Evolutionary conservation across 164 flowering plant species (phyloP), one percentile per base, ranked within the genome.

Genomic region (Dillenia turbinata): DNA sequence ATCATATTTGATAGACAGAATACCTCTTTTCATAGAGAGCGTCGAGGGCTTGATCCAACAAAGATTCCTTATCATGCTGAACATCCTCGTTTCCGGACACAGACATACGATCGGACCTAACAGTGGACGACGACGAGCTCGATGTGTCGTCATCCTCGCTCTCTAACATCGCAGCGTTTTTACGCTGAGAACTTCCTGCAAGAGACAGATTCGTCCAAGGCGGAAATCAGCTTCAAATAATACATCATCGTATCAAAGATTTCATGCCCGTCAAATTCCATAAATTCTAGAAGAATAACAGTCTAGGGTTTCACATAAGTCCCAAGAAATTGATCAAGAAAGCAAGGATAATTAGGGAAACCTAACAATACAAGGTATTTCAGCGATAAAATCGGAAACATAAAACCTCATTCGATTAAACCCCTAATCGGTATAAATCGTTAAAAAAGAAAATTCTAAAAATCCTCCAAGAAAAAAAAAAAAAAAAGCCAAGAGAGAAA

Each of bases 11-110:
- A 14, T 5, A n/a, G 50, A 22, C n/a, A 10, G 9, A 48, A 43
- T 74, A 93, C 98, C 97, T 88, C 75, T 90, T 93, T 74, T 93
- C 98, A 44, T 48, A 85, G 3, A 90, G 67, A 47, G 85, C 94
- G 69, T 90, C 98, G 10, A 93, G 49, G 68, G 79, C 79, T 60
- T 74, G 77, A 19, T 93, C 98, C 49, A 93, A 72, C 44, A 72
- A 60, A 66, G 52, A 63, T 40, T 80, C 84, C 44, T 73, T 83
- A 46, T 75, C 85, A 47, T 70, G 22, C 62, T 69, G 61, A 46
- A 77, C 81, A 15, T 90, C 93, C 45, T 84, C 92, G 19, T n/a
- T 58, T 12, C 74, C 86, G 3, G 72, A 65, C 11, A 71, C 71
- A 44, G 75, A 54, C 66, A 78, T 61, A 10, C 56, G 48, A 53